Evolutionary conservation across 495 filamentous ascomycete species (phyloP).

Genomic region (Hypoxylon subgilvum): DNA sequence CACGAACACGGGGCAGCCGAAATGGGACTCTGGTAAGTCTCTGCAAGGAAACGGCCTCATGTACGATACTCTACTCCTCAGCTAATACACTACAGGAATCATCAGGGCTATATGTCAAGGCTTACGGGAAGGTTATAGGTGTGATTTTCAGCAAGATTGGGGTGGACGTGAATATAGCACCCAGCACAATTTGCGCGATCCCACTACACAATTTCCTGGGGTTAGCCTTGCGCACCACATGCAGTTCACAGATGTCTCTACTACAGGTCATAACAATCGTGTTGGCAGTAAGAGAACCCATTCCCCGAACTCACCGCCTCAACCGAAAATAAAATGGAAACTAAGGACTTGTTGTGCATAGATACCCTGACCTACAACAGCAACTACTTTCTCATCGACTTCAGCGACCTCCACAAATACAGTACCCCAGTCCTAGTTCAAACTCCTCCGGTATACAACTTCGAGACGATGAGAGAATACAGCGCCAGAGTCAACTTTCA

Average conservation of each 20-base stretch:
- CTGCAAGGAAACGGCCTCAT: not conserved
- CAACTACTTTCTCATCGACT: too few species aligned
- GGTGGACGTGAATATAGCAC: not conserved
- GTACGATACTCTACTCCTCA: not conserved
- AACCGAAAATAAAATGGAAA: too few species aligned
- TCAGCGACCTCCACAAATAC: not conserved
- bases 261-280: not conserved
- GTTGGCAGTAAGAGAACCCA: conserved; percentile 14
- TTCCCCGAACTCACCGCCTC: too few species aligned
- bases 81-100: not conserved
- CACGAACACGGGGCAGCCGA: not conserved
- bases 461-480: not conserved
- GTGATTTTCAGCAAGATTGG: not conserved
- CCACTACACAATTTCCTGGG: not conserved
- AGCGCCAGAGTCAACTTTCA: not conserved
- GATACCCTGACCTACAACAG: not conserved
- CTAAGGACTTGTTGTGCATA: too few species aligned
- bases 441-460: not conserved
- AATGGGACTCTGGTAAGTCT: not conserved
- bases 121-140: not conserved
- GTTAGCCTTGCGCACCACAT: not conserved
- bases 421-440: not conserved
- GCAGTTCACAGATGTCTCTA: not conserved
- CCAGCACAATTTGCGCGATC: not conserved
- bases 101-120: not conserved